These are phyloP conservation scores for Scleroderma bovista DNA, from an alignment of 768 basidiomycete species.

Conservation along the genomic window DNA sequence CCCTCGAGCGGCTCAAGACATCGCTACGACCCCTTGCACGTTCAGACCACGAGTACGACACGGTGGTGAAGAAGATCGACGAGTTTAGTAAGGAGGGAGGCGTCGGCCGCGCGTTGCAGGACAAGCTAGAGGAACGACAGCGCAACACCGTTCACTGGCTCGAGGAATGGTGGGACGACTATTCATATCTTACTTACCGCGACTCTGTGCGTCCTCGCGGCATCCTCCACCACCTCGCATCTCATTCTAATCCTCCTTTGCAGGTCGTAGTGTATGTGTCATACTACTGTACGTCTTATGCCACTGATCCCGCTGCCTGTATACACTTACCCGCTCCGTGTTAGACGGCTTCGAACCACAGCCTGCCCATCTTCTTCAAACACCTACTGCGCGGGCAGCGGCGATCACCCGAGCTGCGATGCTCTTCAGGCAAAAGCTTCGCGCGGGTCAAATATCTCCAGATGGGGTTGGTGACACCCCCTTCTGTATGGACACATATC, in stretches of 20 bases:
- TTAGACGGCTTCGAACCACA: constrained; percentile 74
- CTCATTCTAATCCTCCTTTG: constrained; percentile 10
- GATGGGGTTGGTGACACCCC: constrained; percentile 65
- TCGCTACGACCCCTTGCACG: constrained; percentile 72
- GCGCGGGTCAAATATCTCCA: constrained; percentile 57
- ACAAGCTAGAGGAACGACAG: constrained; percentile 51
- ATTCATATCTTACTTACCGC: constrained; percentile 76
- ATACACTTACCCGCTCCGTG: neutral
- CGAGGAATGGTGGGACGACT: constrained; percentile 93
- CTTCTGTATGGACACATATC: constrained; percentile 83
- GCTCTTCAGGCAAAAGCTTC: constrained; percentile 66
- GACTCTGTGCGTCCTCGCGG: constrained; percentile 62
- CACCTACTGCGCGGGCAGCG: constrained; percentile 65
- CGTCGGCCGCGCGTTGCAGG: constrained; percentile 54
- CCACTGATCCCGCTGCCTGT: neutral
- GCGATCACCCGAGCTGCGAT: constrained; percentile 64
- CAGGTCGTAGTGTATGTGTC: constrained; percentile 86
- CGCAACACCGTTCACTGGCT: constrained; percentile 71
- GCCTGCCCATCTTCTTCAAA: constrained; percentile 54
- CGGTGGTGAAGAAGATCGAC: constrained; percentile 59
- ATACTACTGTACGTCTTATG: constrained; percentile 72
- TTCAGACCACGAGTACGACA: constrained; percentile 50
- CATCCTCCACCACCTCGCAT: neutral
- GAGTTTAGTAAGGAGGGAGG: constrained; percentile 44
- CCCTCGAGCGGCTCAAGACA: constrained; percentile 62